Conservation (phyloP, 2,329 filamentous ascomycete genomes). For the Fusarium nematophilum region DNA sequence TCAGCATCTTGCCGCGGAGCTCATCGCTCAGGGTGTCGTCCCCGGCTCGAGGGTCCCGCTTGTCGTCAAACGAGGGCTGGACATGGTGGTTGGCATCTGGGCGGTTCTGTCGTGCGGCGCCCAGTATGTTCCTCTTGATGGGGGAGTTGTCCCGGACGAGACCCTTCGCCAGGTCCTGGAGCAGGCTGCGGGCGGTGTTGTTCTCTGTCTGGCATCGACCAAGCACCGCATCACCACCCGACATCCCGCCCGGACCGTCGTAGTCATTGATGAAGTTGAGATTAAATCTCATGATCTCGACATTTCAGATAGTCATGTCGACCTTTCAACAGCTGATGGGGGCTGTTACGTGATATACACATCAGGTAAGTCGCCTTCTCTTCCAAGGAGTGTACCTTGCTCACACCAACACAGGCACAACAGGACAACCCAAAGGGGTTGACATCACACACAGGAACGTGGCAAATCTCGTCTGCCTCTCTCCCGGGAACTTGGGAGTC, state of each 20-base stretch:
- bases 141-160: conserved; percentile 61
- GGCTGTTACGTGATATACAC: conserved; percentile 66
- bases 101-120: conserved; percentile 67
- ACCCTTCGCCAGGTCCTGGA: conserved; percentile 61
- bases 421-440: conserved; percentile 68
- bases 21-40: conserved; percentile 53
- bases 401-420: conserved; percentile 54
- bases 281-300: background rate
- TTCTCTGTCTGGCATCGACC: conserved; percentile 60
- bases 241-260: conserved; percentile 34
- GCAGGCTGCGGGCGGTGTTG: conserved; percentile 56
- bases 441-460: conserved; percentile 67
- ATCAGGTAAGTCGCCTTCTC: conserved; percentile 53
- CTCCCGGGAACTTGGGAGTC: conserved; percentile 64
- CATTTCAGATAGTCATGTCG: conserved; percentile 32
- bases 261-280: conserved; percentile 46
- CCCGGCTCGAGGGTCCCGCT: conserved; percentile 63
- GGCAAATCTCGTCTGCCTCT: conserved; percentile 62
- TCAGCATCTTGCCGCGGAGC: conserved; percentile 55
- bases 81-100: conserved; percentile 68
- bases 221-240: conserved; percentile 48
- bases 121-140: conserved; percentile 70
- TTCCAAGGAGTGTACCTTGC: background rate
- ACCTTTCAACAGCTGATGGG: conserved; percentile 50
- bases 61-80: conserved; percentile 64